Evolutionary conservation across 139 green algal genomes (phyloP).

Genomic region (Yamagishiella unicocca): DNA sequence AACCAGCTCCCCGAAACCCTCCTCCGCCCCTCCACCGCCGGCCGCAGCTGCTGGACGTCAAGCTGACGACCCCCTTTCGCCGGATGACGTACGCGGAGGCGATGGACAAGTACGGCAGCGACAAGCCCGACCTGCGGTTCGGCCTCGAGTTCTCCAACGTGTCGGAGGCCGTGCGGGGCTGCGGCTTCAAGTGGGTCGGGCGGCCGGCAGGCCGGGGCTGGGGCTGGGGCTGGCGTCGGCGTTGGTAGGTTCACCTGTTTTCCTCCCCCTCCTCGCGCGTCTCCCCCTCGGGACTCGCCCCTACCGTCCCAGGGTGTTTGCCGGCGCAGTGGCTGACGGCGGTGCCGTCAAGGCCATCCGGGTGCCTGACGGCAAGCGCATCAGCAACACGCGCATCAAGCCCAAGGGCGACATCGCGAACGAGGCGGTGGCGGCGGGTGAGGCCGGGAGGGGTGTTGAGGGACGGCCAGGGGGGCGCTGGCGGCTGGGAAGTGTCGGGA

Average conservation of each 20-base stretch:
- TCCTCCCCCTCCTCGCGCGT: not conserved
- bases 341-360: constrained; percentile 89
- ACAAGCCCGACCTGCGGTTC: constrained; percentile 94
- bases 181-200: constrained; percentile 77
- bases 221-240: no score
- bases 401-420: constrained; percentile 87
- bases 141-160: constrained; percentile 86
- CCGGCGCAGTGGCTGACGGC: constrained; percentile 72
- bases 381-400: constrained; percentile 91
- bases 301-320: constrained; percentile 90
- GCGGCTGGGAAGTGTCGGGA: no score
- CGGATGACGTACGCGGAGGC: constrained; percentile 93
- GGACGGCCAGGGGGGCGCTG: not conserved
- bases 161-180: constrained; percentile 71
- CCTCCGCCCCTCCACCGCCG: not conserved
- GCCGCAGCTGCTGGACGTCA: constrained; percentile 64
- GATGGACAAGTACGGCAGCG: constrained; percentile 81
- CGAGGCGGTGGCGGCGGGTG: constrained; percentile 78
- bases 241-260: not conserved
- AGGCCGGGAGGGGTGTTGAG: not conserved
- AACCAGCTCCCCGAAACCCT: not conserved
- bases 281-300: no score
- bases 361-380: constrained; percentile 83
- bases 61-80: constrained; percentile 79
- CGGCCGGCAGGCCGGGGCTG: not conserved